Evolutionary conservation across 2,329 filamentous ascomycete species (phyloP).

Genomic region (Alternaria dauci): DNA sequence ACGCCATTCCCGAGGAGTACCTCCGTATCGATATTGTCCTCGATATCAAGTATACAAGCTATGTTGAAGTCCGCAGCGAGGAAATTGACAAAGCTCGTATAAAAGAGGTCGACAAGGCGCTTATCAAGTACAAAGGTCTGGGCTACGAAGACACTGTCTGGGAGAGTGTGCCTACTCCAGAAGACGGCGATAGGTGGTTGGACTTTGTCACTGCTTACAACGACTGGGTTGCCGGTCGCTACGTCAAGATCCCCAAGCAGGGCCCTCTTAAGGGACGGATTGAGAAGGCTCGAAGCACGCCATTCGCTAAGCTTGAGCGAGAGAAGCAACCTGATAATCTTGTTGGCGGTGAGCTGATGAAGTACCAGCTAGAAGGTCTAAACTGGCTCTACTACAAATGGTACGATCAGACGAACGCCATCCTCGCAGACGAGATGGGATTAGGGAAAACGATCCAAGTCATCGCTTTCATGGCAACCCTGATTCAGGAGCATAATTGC

Average conservation of each 20-base stretch:
- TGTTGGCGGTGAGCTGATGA: constrained; percentile 83
- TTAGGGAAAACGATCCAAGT: constrained; percentile 97
- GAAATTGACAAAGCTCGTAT: constrained; percentile 76
- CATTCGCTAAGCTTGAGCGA: constrained; percentile 74
- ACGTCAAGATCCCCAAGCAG: constrained; percentile 68
- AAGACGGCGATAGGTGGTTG: constrained; percentile 74
- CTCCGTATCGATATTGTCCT: constrained; percentile 90
- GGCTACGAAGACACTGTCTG: constrained; percentile 90
- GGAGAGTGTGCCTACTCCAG: constrained; percentile 76
- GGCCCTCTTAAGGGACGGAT: constrained; percentile 71
- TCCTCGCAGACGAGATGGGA: constrained; percentile 97
- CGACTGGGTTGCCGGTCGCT: constrained; percentile 82
- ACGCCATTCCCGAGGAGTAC: constrained; percentile 88
- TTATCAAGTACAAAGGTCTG: constrained; percentile 92
- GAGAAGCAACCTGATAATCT: constrained; percentile 76
- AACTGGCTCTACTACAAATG: constrained; percentile 97
- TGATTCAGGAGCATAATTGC: constrained; percentile 70
- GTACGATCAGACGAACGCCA: constrained; percentile 81
- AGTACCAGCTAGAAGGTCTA: constrained; percentile 89
- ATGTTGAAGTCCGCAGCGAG: constrained; percentile 66
- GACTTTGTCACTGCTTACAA: constrained; percentile 85
- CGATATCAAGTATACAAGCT: constrained; percentile 73
- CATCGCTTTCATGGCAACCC: constrained; percentile 78
- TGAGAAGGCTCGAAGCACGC: constrained; percentile 68
- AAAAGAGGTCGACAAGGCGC: constrained; percentile 74